Percentiles rank a stretch among this genome's conserved stretches.
These are phyloP conservation scores for Euphrasia confusa DNA, from an alignment of 257 asterid species.

Conservation along the genomic window DNA sequence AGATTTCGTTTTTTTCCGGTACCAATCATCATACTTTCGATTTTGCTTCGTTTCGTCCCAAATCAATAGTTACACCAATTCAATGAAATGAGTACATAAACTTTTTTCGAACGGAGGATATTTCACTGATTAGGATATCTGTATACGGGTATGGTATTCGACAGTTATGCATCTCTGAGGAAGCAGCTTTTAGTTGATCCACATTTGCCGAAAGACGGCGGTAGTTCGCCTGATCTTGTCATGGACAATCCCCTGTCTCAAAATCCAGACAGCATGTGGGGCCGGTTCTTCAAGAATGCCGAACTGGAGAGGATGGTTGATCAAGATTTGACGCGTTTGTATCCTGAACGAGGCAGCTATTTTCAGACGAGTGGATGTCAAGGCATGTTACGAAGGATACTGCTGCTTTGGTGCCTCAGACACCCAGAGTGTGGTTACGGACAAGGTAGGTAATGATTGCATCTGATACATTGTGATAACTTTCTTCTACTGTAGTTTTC, in stretches of 20 bases:
- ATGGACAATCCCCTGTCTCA: constrained; percentile 95
- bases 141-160: constrained; percentile 3
- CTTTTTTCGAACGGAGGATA: not conserved
- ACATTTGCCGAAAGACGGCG: constrained; percentile 69
- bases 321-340: constrained; percentile 91
- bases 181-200: constrained; percentile 88
- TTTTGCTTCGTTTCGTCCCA: too few relatives aligned
- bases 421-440: constrained; percentile 85
- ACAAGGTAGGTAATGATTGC: not conserved
- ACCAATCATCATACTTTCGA: too few relatives aligned
- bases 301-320: constrained; percentile 94
- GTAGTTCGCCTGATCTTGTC: constrained; percentile 63
- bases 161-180: constrained; percentile 85
- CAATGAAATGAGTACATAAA: not conserved
- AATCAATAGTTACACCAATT: too few relatives aligned
- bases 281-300: constrained; percentile 90
- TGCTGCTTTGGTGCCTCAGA: constrained; percentile 89
- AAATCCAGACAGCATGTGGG: constrained; percentile 98
- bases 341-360: constrained; percentile 93
- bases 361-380: constrained; percentile 89
- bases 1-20: not conserved
- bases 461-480: not conserved
- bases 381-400: constrained; percentile 76
- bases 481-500: not conserved
- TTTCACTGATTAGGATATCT: not conserved